Conservation (phyloP, 2,329 filamentous ascomycete genomes). For the Aureobasidium zeae region DNA sequence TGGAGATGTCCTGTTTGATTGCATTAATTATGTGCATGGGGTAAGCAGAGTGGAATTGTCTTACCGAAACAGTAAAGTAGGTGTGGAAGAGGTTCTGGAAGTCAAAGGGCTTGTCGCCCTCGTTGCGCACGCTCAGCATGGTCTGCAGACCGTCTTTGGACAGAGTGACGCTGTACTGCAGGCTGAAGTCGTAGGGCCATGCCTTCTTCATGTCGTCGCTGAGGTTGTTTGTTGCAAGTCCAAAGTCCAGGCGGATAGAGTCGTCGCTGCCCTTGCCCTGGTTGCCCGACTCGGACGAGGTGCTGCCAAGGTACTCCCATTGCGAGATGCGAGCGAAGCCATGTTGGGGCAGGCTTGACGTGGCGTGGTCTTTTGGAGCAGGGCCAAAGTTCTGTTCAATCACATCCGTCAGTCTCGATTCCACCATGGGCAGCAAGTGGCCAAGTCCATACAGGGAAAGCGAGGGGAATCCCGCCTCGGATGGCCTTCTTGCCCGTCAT, state of each 20-base stretch:
- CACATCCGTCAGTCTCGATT: not conserved
- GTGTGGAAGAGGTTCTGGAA: slow-evolving; percentile 89
- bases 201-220: slow-evolving; percentile 56
- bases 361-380: slow-evolving; percentile 65
- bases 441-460: slow-evolving; percentile 68
- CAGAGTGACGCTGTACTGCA: slow-evolving; percentile 89
- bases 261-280: slow-evolving; percentile 43
- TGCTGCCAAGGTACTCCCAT: slow-evolving; percentile 94
- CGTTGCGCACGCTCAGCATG: slow-evolving; percentile 78
- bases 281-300: slow-evolving; percentile 51
- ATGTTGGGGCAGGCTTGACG: slow-evolving; percentile 75
- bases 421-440: not conserved
- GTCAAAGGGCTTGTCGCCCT: slow-evolving; percentile 72
- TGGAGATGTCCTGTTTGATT: slow-evolving; percentile 60
- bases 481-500: slow-evolving; percentile 85
- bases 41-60: slow-evolving; percentile 21
- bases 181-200: slow-evolving; percentile 80
- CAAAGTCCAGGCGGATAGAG: slow-evolving; percentile 91
- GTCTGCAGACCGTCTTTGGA: slow-evolving; percentile 67
- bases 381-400: slow-evolving; percentile 70
- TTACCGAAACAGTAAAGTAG: slow-evolving; percentile 72
- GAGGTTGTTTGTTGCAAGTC: slow-evolving; percentile 66
- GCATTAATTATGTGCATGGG: not conserved
- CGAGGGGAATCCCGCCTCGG: slow-evolving; percentile 80
- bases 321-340: slow-evolving; percentile 82